Percentiles rank a stretch among this genome's conserved stretches.
These are phyloP conservation scores for Micractinium sp. DNA, from an alignment of 139 green algal genomes.

Conservation along the genomic window DNA sequence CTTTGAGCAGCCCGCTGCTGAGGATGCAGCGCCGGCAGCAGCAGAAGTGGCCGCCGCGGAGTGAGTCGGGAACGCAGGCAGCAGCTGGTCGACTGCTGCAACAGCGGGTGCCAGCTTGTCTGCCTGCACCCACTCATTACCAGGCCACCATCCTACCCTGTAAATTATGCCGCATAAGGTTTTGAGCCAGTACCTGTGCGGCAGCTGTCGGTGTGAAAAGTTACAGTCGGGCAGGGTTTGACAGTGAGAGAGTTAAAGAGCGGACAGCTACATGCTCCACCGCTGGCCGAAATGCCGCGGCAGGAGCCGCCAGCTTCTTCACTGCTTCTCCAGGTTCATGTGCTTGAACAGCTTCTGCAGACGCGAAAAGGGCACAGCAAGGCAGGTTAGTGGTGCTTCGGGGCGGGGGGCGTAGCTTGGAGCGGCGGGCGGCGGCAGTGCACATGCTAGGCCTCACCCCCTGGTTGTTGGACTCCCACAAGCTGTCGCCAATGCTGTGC, in stretches of 20 bases:
- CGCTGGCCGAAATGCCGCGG: not conserved
- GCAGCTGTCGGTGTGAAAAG: not conserved
- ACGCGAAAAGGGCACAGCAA: not conserved
- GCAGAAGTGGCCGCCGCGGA: not conserved
- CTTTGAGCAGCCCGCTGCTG: constrained; percentile 11
- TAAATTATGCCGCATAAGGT: not conserved
- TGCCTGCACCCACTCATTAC: not conserved
- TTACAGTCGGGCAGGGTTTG: not conserved
- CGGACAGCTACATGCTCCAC: not conserved
- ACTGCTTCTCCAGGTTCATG: constrained; percentile 25
- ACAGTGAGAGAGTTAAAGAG: not conserved
- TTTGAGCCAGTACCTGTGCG: not conserved
- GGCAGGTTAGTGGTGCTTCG: not conserved
- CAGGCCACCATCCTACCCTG: not conserved
- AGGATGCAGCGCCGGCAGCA: not conserved
- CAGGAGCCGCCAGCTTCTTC: not conserved
- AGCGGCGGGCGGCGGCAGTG: not conserved
- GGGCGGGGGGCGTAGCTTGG: too few species aligned
- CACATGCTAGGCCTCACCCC: constrained; percentile 17
- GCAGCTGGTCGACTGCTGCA: not conserved
- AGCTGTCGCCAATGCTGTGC: constrained; percentile 20
- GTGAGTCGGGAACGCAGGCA: not conserved
- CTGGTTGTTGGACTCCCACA: constrained; percentile 60
- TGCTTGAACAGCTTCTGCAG: constrained; percentile 53
- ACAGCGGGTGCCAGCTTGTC: not conserved